These are phyloP conservation scores for Tetrapisispora nanseiensis DNA, from an alignment of 805 yeast species.

Conservation along the genomic window DNA sequence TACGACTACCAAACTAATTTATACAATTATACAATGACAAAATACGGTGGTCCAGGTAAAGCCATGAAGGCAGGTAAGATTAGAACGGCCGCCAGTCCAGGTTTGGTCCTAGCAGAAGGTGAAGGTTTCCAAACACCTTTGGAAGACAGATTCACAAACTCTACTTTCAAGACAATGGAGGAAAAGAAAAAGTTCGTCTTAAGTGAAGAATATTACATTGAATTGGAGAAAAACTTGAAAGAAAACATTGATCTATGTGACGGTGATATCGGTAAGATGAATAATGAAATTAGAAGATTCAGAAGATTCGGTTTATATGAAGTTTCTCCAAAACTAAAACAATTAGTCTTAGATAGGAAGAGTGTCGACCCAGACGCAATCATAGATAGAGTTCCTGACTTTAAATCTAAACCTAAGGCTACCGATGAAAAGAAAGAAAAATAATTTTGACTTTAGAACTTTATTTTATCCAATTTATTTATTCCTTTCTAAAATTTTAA, in stretches of 20 bases:
- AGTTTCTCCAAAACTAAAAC: constrained; percentile 30
- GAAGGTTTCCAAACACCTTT: constrained; percentile 73
- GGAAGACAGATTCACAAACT: constrained; percentile 29
- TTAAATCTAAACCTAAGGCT: constrained; percentile 11
- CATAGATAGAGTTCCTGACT: neutral
- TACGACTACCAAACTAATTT: constrained; percentile 63
- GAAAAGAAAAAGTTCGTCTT: constrained; percentile 41
- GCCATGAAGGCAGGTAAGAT: constrained; percentile 71
- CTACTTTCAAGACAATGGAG: constrained; percentile 33
- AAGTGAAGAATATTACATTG: constrained; percentile 45
- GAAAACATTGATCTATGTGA: constrained; percentile 28
- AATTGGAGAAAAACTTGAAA: constrained; percentile 41
- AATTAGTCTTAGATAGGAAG: constrained; percentile 22
- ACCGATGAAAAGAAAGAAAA: constrained; percentile 6
- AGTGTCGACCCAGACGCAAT: constrained; percentile 10
- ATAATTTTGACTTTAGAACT: neutral
- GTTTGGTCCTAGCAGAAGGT: constrained; percentile 55
- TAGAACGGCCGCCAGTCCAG: constrained; percentile 45
- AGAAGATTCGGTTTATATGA: constrained; percentile 58
- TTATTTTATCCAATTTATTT: neutral
- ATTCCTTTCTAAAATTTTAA: no score
- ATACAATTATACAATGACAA: constrained; percentile 52
- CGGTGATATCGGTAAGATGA: constrained; percentile 31
- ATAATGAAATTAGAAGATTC: constrained; percentile 44
- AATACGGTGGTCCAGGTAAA: constrained; percentile 63